phyloP scores from a whole-genome alignment of 306 rosid genomes.

The Dalbergia cultrata region DNA sequence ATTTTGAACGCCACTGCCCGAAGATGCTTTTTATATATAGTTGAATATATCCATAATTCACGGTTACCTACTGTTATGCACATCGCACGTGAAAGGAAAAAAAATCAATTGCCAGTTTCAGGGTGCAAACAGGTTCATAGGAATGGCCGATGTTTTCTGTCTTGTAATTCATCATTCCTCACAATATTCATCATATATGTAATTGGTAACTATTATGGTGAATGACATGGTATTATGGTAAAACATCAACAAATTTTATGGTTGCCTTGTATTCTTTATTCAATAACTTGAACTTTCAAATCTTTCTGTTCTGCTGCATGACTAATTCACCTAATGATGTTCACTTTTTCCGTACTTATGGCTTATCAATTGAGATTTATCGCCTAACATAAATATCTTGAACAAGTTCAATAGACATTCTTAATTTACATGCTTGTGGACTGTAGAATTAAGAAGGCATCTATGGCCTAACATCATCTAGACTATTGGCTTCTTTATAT shows the following conservation, averaged over 20 bases:
- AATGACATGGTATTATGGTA: not conserved
- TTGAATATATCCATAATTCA: not conserved
- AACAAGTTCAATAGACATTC: slow-evolving; percentile 26
- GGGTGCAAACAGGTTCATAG: slow-evolving; percentile 19
- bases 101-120: not conserved
- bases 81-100: not conserved
- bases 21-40: not conserved
- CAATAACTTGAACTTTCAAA: slow-evolving; percentile 12
- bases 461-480: slow-evolving; percentile 23
- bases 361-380: slow-evolving; percentile 3
- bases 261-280: not conserved
- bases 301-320: not conserved
- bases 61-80: not conserved
- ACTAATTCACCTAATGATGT: slow-evolving; percentile 15
- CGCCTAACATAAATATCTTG: slow-evolving; percentile 15
- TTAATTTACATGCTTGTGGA: not conserved
- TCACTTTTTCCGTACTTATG: not conserved
- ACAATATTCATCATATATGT: slow-evolving; percentile 11
- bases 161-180: slow-evolving; percentile 13
- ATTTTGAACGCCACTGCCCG: slow-evolving; percentile 5
- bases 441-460: not conserved
- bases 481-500: slow-evolving; percentile 10
- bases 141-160: slow-evolving; percentile 2
- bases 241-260: slow-evolving; percentile 11
- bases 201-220: not conserved